Base-by-base conservation (phyloP, 2,329 filamentous ascomycete species). In the Ciborinia camelliae region DNA sequence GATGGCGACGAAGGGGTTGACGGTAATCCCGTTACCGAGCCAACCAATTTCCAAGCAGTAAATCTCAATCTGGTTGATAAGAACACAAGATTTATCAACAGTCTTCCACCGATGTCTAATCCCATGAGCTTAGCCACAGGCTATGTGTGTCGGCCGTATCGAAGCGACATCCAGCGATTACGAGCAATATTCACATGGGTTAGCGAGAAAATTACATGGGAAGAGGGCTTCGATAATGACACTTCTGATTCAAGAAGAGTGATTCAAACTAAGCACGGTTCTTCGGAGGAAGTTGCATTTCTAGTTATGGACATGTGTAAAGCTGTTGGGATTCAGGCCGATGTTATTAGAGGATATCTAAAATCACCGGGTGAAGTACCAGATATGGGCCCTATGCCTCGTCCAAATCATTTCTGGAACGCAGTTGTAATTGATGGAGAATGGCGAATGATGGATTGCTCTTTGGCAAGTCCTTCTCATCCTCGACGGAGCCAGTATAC, bases 171-270 rank as follows among this genome's bases (percentile, higher is more conserved):
- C 0, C 95, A 99, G 76, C 86, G 93, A 43, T 79, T 99, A 32
- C 86, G 96, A 30, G 94, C 95, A 20, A 98, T 99, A 68, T 99
- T 98, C 73, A 97, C 91, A 1, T 99, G 94, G 94, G 91, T 96
- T 6, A 86, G 91, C n/a, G 95, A 99, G 75, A 92, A 94, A 71
- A 88, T 99, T 64, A 86, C 85, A 39, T 99, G 95, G 95, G 95
- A 99, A 75, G 94, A 97, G 72, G 92, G 96, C 69, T 92, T 92
- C 68, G 92, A 96, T 70, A 90, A 89, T n/a, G 83, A 89, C 9
- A 74, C 95, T 61, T 18, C 52, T 10, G 92, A 99, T 75, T 89
- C 92, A 2, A 85, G 90, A 63, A 86, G 91, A 54, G 91, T 97
- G 5, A 88, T 99, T 39, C 89, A 95, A 70, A 88, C 87, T 23